Evolutionary conservation across 805 yeast species (phyloP).

Genomic region (Kazachstania psychrophila): DNA sequence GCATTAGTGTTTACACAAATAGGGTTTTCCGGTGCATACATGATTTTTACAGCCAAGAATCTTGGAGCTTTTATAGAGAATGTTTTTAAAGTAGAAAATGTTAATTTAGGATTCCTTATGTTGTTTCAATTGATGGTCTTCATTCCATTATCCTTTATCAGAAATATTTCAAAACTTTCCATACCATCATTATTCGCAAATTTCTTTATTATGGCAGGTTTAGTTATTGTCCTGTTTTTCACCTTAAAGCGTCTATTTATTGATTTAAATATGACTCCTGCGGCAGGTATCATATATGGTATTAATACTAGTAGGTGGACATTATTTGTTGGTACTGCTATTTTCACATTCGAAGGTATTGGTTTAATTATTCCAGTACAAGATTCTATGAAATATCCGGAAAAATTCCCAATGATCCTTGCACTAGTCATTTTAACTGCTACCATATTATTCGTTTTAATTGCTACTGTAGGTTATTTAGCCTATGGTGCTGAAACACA

Average conservation of each 20-base stretch:
- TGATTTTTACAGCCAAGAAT: slow-evolving; percentile 70
- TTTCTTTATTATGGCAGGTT: slow-evolving; percentile 55
- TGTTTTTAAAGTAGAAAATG: slow-evolving; percentile 31
- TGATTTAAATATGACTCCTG: slow-evolving; percentile 35
- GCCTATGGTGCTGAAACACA: slow-evolving; percentile 57
- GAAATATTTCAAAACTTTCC: slow-evolving; percentile 70
- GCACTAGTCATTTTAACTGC: slow-evolving; percentile 54
- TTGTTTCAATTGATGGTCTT: slow-evolving; percentile 47
- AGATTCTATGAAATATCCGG: slow-evolving; percentile 71
- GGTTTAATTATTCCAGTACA: slow-evolving; percentile 76
- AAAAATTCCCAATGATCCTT: slow-evolving; percentile 59
- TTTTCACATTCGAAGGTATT: slow-evolving; percentile 83
- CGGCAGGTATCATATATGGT: slow-evolving; percentile 39
- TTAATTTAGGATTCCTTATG: slow-evolving; percentile 40
- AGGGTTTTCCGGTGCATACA: slow-evolving; percentile 75
- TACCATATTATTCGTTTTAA: slow-evolving; percentile 48
- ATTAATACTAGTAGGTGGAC: slow-evolving; percentile 57
- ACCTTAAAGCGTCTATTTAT: slow-evolving; percentile 30
- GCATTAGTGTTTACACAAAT: slow-evolving; percentile 65
- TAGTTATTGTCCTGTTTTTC: slow-evolving; percentile 53
- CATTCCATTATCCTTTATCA: slow-evolving; percentile 59
- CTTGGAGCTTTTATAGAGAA: slow-evolving; percentile 51
- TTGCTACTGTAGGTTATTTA: slow-evolving; percentile 61
- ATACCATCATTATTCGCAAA: slow-evolving; percentile 66
- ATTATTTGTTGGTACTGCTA: slow-evolving; percentile 71